Evolutionary conservation across 2,329 filamentous ascomycete species (phyloP).

Genomic region (Fusarium zealandicum): DNA sequence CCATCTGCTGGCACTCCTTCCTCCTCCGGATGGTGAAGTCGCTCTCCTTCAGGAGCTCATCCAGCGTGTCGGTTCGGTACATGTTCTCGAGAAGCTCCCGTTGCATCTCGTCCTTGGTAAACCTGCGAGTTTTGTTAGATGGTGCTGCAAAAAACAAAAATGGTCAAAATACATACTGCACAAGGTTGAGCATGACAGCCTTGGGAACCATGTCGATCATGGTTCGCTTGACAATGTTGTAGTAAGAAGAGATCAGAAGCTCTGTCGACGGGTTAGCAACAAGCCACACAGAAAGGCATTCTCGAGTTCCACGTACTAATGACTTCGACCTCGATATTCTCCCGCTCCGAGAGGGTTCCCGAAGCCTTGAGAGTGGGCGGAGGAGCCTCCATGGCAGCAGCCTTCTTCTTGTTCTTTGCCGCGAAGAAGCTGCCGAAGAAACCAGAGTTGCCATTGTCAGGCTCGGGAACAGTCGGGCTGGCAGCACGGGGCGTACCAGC

Average conservation of each 20-base stretch:
- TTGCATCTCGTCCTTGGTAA: slow-evolving; percentile 98
- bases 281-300: background rate
- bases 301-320: slow-evolving; percentile 73
- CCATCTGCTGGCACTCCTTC: slow-evolving; percentile 99
- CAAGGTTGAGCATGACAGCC: slow-evolving; percentile 96
- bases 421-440: slow-evolving; percentile 99
- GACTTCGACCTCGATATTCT: slow-evolving; percentile 95
- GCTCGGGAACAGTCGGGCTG: slow-evolving; percentile 72
- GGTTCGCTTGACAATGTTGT: slow-evolving; percentile 95
- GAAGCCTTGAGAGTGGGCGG: slow-evolving; percentile 93
- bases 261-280: slow-evolving; percentile 59
- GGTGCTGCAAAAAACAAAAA: background rate
- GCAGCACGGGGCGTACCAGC: slow-evolving; percentile 72
- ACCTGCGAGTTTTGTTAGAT: slow-evolving; percentile 59
- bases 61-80: slow-evolving; percentile 89
- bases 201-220: slow-evolving; percentile 99
- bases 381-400: slow-evolving; percentile 98
- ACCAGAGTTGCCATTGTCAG: slow-evolving; percentile 67
- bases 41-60: slow-evolving; percentile 95
- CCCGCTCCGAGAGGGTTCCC: slow-evolving; percentile 90
- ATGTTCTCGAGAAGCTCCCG: slow-evolving; percentile 95
- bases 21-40: slow-evolving; percentile 94
- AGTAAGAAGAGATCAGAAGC: slow-evolving; percentile 95
- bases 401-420: slow-evolving; percentile 99
- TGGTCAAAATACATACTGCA: slow-evolving; percentile 71